These are phyloP conservation scores for Penicillium parvum DNA, from an alignment of 495 filamentous ascomycete genomes.

Conservation along the genomic window DNA sequence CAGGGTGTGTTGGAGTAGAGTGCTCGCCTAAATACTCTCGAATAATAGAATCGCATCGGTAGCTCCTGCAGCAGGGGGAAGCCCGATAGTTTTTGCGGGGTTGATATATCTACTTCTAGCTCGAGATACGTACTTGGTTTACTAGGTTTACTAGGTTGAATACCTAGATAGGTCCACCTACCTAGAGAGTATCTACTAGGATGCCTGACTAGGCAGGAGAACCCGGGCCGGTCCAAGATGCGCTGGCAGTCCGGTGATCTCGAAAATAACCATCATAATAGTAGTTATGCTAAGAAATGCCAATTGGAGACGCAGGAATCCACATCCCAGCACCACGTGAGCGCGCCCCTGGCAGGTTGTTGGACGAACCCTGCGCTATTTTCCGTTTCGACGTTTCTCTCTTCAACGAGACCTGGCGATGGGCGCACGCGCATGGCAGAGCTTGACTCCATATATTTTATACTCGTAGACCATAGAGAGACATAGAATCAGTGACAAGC, in stretches of 20 bases:
- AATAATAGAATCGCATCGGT: no score
- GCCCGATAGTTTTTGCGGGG: constrained; percentile 14
- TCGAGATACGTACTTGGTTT: no score
- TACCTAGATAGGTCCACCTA: neutral
- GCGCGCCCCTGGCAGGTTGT: constrained; percentile 24
- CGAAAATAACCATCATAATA: neutral
- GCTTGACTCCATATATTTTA: no score
- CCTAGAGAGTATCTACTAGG: no score
- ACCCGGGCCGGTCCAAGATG: neutral
- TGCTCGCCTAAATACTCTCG: no score
- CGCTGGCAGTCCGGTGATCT: neutral
- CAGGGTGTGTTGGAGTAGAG: no score
- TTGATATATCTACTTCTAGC: constrained; percentile 4
- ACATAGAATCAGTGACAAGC: neutral
- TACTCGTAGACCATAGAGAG: no score
- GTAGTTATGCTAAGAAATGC: neutral
- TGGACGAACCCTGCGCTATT: constrained; percentile 18
- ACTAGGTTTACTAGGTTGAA: no score
- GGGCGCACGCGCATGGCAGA: constrained; percentile 8
- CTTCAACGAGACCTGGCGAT: neutral
- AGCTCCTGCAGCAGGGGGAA: neutral
- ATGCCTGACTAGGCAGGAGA: no score
- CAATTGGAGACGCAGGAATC: constrained; percentile 14
- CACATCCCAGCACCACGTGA: constrained; percentile 24
- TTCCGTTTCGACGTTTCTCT: neutral